A percentile compares a stretch with the other conserved stretches of the same genome.
Conservation (phyloP, 208 protist genomes). For the Trypanosomatidae sp. region DNA sequence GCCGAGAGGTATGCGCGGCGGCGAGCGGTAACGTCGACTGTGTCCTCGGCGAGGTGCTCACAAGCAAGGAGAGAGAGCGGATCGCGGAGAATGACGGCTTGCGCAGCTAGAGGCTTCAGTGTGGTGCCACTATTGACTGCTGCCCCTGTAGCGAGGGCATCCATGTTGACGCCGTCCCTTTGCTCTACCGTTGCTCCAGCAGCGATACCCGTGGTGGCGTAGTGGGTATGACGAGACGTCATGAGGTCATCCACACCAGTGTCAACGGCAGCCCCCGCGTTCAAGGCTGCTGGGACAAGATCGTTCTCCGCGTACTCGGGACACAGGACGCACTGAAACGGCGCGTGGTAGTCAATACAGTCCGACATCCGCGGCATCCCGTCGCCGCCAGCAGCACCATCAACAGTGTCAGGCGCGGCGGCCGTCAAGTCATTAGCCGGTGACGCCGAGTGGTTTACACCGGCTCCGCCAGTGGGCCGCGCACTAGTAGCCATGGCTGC, state of each 20-base stretch:
- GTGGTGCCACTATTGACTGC: neutral
- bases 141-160: neutral
- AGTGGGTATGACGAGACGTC: no score
- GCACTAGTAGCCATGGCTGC: conserved; percentile 4
- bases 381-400: neutral
- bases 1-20: conserved; percentile 19
- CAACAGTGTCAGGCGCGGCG: neutral
- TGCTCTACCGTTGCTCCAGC: neutral
- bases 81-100: conserved; percentile 54
- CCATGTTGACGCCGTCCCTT: neutral
- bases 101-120: conserved; percentile 26
- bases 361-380: neutral
- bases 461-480: neutral
- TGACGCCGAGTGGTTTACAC: neutral
- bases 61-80: conserved; percentile 42
- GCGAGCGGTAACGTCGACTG: conserved; percentile 18
- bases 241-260: neutral
- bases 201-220: neutral
- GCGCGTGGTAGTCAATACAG: conserved; percentile 37
- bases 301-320: conserved; percentile 23
- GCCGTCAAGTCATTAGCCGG: neutral
- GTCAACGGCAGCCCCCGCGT: conserved; percentile 5
- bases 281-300: conserved; percentile 14
- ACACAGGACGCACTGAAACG: conserved; percentile 27
- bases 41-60: conserved; percentile 52